These are phyloP conservation scores for Russula lepida DNA, from an alignment of 768 basidiomycete species.

Conservation along the genomic window DNA sequence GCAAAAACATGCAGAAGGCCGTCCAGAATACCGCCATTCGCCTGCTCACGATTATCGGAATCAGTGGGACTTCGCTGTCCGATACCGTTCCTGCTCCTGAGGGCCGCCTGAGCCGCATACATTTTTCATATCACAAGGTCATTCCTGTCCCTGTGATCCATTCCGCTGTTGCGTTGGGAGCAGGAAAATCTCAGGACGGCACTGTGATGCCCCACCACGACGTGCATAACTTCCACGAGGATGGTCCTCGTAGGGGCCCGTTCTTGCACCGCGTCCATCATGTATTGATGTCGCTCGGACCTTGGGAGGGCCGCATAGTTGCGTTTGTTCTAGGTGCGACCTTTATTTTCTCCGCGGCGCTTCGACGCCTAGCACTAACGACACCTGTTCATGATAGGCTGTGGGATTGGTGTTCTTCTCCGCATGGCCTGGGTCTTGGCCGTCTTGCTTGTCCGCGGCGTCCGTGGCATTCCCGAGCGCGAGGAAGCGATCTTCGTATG, in stretches of 20 bases:
- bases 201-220: not conserved
- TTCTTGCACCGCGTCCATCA: constrained; percentile 43
- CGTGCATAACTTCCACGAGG: constrained; percentile 24
- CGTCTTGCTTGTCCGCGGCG: constrained; percentile 50
- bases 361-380: not conserved
- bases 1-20: constrained; percentile 18
- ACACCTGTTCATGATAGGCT: constrained; percentile 39
- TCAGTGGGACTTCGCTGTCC: constrained; percentile 1
- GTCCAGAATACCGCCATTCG: constrained; percentile 7
- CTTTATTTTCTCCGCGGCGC: not conserved
- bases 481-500: constrained; percentile 20
- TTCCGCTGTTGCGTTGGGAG: not conserved
- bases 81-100: not conserved
- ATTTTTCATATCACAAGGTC: constrained; percentile 1
- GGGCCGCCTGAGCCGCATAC: not conserved
- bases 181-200: not conserved
- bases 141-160: not conserved
- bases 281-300: constrained; percentile 61
- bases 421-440: constrained; percentile 73
- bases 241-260: constrained; percentile 18
- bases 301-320: constrained; percentile 77
- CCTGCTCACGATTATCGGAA: constrained; percentile 11
- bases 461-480: constrained; percentile 35
- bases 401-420: constrained; percentile 73
- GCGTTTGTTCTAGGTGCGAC: constrained; percentile 71